Evolutionary conservation across 495 filamentous ascomycete species (phyloP).

Genomic region (Trichoderma erinaceum): DNA sequence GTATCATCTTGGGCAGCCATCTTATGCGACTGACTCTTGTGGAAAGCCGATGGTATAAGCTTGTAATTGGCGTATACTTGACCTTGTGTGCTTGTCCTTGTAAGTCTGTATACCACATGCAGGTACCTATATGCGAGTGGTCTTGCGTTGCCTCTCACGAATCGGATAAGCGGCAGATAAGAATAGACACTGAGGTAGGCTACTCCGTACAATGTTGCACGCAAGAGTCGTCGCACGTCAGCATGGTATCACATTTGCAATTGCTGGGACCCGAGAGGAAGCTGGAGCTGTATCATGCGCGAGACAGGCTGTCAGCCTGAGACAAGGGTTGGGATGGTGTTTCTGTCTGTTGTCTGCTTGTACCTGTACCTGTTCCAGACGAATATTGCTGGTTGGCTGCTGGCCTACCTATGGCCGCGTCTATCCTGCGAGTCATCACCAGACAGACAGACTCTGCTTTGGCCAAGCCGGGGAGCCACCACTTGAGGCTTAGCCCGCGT

Average conservation of each 20-base stretch:
- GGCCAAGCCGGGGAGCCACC: not conserved
- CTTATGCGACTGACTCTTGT: no score
- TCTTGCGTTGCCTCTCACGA: not conserved
- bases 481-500: not conserved
- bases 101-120: no score
- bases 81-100: no score
- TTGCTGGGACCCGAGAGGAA: not conserved
- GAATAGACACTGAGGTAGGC: not conserved
- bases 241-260: conserved; percentile 6
- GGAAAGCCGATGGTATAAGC: no score
- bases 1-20: not conserved
- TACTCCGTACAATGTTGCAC: not conserved
- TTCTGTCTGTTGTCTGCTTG: not conserved
- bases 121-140: not conserved
- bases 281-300: not conserved
- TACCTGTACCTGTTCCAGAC: not conserved
- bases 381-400: not conserved
- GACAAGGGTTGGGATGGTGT: not conserved
- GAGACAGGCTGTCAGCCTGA: not conserved
- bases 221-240: not conserved
- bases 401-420: no score
- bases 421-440: not conserved
- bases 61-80: no score
- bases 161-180: not conserved
- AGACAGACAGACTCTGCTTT: not conserved